Percentiles rank a stretch among this genome's conserved stretches.
Evolutionary conservation across 345 rosid genomes (phyloP).

Genomic region (Pistacia atlantica): DNA sequence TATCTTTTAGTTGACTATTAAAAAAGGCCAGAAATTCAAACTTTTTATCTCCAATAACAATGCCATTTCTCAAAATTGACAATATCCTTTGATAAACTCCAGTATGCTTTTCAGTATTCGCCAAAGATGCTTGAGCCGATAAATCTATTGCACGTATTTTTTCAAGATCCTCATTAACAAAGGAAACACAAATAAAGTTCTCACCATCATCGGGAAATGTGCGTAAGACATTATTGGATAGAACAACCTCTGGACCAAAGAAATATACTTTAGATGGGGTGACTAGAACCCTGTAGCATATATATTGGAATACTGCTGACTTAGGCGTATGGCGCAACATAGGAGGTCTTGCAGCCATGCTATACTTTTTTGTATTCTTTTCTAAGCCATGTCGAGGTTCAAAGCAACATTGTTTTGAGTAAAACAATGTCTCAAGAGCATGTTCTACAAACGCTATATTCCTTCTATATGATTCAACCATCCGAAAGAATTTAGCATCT

Average conservation of each 20-base stretch:
- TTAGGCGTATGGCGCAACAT: too few relatives aligned
- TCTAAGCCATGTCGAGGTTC: constrained; percentile 46
- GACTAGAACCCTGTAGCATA: constrained; percentile 42
- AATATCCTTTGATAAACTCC: constrained; percentile 43
- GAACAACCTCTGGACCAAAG: constrained; percentile 53
- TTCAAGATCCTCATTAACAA: constrained; percentile 53
- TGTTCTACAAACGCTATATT: constrained; percentile 35
- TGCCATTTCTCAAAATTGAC: constrained; percentile 46
- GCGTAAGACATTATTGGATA: constrained; percentile 56
- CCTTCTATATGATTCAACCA: constrained; percentile 27
- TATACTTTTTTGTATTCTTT: constrained; percentile 24
- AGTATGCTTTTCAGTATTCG: constrained; percentile 21
- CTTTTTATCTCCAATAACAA: constrained; percentile 36
- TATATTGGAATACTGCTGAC: too few relatives aligned
- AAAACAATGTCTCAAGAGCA: constrained; percentile 39
- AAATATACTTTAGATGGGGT: constrained; percentile 56
- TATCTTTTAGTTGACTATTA: constrained; percentile 49
- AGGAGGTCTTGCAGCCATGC: constrained; percentile 17
- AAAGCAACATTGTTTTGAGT: constrained; percentile 45
- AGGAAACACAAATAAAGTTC: constrained; percentile 51
- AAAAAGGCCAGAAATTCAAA: constrained; percentile 70
- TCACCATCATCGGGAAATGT: constrained; percentile 35
- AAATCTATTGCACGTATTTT: constrained; percentile 33
- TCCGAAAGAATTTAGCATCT: constrained; percentile 32
- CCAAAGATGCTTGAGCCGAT: constrained; percentile 9